Evolutionary conservation across 352 stramenopile species (phyloP).

Genomic region (Pythium phragmitis): DNA sequence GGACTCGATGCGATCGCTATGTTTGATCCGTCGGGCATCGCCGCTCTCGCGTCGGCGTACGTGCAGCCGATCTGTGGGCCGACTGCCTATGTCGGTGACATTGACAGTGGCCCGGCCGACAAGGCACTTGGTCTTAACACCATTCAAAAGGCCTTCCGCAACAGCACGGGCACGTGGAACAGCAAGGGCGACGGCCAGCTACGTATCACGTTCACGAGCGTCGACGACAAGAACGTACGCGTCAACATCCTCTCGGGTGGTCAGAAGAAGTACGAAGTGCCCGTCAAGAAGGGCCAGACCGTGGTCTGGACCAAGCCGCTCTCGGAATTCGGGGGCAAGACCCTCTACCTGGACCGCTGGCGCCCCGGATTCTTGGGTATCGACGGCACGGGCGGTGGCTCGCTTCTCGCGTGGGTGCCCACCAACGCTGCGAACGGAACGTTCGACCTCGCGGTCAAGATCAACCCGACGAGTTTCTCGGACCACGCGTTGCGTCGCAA

Average conservation of each 20-base stretch:
- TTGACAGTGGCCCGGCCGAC: conserved; percentile 45
- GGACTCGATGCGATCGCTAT: conserved; percentile 42
- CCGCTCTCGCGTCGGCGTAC: conserved; percentile 41
- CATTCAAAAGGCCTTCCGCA: conserved; percentile 42
- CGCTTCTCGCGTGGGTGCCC: conserved; percentile 62
- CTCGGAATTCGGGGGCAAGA: conserved; percentile 47
- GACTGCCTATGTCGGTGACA: conserved; percentile 44
- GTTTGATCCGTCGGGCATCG: conserved; percentile 44
- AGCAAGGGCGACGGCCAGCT: conserved; percentile 43
- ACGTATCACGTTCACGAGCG: conserved; percentile 40
- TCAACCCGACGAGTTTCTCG: conserved; percentile 24
- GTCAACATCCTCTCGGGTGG: conserved; percentile 63
- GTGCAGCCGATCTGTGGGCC: conserved; percentile 57
- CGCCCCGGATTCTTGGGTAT: conserved; percentile 55
- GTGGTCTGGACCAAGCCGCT: conserved; percentile 40
- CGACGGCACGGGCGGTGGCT: conserved; percentile 58
- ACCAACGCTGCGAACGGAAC: conserved; percentile 37
- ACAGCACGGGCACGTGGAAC: conserved; percentile 40
- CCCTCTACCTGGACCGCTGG: conserved; percentile 75
- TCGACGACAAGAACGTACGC: conserved; percentile 44
- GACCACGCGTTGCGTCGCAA: not conserved
- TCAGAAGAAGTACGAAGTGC: conserved; percentile 38
- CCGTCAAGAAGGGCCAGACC: conserved; percentile 36
- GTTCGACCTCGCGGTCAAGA: conserved; percentile 41
- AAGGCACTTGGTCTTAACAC: conserved; percentile 42